Conservation (phyloP, 441 rosid genomes). For the Flueggea neowawraea region DNA sequence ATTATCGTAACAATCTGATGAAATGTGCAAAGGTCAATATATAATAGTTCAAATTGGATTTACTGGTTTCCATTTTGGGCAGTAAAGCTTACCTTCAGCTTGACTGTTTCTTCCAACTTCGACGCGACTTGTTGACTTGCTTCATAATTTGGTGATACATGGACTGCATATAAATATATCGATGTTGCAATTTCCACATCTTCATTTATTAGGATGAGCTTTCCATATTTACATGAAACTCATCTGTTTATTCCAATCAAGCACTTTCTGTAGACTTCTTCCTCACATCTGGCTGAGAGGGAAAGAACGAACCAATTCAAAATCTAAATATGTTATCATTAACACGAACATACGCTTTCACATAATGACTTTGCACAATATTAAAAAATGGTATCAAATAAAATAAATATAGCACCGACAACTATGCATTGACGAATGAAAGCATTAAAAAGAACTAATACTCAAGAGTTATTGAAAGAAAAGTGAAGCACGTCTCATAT, state of each 20-base stretch:
- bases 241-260: conserved; percentile 6
- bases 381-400: not conserved
- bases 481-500: too few relatives aligned
- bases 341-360: not conserved
- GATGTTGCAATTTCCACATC: conserved; percentile 1
- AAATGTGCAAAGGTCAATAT: conserved; percentile 9
- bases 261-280: conserved; percentile 16
- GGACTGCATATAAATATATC: not conserved
- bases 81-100: conserved; percentile 6
- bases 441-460: not conserved
- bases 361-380: conserved; percentile 1
- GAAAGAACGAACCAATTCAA: not conserved
- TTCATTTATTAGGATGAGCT: conserved; percentile 2
- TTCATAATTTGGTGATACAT: not conserved
- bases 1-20: not conserved
- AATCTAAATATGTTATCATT: not conserved
- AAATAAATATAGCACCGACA: conserved; percentile 7
- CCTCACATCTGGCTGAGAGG: conserved; percentile 11
- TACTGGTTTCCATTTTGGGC: not conserved
- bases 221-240: conserved; percentile 19
- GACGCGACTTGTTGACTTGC: too few relatives aligned
- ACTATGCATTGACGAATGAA: not conserved
- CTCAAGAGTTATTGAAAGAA: conserved; percentile 1
- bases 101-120: not conserved
- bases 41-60: not conserved